Conservation (phyloP, 2,329 filamentous ascomycete species). For the Penicillium sp. region DNA sequence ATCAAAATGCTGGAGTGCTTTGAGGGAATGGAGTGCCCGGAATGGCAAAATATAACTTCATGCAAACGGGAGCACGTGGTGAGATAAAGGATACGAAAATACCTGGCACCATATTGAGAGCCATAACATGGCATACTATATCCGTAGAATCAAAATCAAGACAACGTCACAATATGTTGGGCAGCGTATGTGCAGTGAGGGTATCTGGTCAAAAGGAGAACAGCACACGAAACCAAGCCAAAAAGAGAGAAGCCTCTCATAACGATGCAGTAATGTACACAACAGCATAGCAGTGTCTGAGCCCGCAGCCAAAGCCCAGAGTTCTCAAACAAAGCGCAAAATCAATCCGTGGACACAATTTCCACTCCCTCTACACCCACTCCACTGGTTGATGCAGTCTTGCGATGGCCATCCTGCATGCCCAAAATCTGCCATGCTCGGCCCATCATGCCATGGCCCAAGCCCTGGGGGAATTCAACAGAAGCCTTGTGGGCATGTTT, state of each 20-base stretch:
- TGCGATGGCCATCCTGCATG: slow-evolving; percentile 38
- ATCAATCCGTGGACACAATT: slow-evolving; percentile 21
- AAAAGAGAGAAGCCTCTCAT: background rate
- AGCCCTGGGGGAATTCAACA: slow-evolving; percentile 35
- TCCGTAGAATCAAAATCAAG: slow-evolving; percentile 1
- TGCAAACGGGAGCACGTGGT: too few species aligned
- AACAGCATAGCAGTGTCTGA: background rate
- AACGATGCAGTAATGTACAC: slow-evolving; percentile 1
- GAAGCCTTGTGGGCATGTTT: slow-evolving; percentile 33
- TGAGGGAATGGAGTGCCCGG: too few species aligned
- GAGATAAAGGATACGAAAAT: background rate
- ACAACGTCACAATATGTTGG: slow-evolving; percentile 14
- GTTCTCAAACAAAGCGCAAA: background rate
- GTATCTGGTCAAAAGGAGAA: slow-evolving; percentile 17
- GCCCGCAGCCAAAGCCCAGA: background rate
- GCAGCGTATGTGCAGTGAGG: slow-evolving; percentile 18
- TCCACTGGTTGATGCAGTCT: slow-evolving; percentile 19
- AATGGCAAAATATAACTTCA: too few species aligned
- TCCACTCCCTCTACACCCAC: slow-evolving; percentile 20
- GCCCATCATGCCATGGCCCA: slow-evolving; percentile 45
- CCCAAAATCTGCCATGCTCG: slow-evolving; percentile 45
- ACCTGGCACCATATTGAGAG: background rate
- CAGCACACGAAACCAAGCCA: slow-evolving; percentile 10
- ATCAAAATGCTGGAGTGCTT: too few species aligned
- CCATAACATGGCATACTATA: background rate